Base-by-base conservation (phyloP, 768 basidiomycete species). In the Rossbeevera mucosa region DNA sequence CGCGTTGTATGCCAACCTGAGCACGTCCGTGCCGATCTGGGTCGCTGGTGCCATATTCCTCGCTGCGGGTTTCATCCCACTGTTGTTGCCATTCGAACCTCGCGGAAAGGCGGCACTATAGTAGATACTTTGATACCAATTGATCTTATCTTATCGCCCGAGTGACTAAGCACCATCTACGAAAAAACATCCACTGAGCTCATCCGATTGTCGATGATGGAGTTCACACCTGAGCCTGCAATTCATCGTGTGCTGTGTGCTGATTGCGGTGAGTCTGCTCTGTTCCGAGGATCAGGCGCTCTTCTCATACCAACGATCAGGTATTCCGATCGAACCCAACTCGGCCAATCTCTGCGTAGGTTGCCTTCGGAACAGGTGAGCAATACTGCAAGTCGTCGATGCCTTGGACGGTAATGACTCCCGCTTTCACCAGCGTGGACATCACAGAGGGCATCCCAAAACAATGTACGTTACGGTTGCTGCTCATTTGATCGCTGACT, bases 381-480 rank as follows among this genome's bases (percentile, higher is more conserved):
- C 71, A 14, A 14, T 7, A 53, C 0, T 7, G 52, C 0, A n/a
- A n/a, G 16, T 16, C 4, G 47, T 53, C 20, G 11, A 13, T 43
- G 12, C 18, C 7, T 16, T 44, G 29, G 28, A 25, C 6, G 2
- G 26, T 50, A 52, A 55, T 7, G 48, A 44, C 9, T 20, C 7
- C 0, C 13, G 25, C 43, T 21, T 6, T 25, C 20, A 44, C 36
- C 4, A 92, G 90, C 7, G 85, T 98, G 55, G 96, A 99, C 69
- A 95, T 99, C 66, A 98, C 94, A 1, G 95, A 98, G 67, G 94
- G 93, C 13, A 98, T 98, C 48, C 95, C 94, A 7, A 97, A 94
- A 66, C 91, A 91, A 82, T 83, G 89, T 88, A 48, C 47, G 73
- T 66, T n/a, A n/a, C n/a, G n/a, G n/a, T n/a, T n/a, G n/a, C n/a